Evolutionary conservation across 441 rosid species (phyloP).

Genomic region (Adansonia gregorii): DNA sequence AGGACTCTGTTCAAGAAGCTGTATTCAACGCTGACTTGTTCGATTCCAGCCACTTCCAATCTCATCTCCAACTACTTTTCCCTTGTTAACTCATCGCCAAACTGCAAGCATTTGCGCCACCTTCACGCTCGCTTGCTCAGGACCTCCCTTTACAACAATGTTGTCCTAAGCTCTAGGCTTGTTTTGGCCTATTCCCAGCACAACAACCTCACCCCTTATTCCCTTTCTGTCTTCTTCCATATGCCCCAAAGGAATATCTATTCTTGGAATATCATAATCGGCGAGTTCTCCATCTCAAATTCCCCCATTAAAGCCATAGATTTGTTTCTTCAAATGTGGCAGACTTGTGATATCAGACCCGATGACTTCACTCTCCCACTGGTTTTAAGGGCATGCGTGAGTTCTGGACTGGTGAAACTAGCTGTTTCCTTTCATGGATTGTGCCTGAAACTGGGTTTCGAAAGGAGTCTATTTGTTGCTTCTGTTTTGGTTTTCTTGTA

Average conservation of each 20-base stretch:
- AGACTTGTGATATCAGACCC: conserved; percentile 36
- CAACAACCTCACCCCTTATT: conserved; percentile 40
- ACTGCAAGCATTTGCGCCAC: conserved; percentile 47
- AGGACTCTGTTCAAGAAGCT: conserved; percentile 26
- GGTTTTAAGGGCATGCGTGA: conserved; percentile 54
- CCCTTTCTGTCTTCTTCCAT: conserved; percentile 60
- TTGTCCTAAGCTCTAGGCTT: conserved; percentile 57
- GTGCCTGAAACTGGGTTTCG: conserved; percentile 52
- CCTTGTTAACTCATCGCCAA: conserved; percentile 51
- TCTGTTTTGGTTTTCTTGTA: conserved; percentile 55
- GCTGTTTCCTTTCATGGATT: conserved; percentile 51
- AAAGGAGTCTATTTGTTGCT: conserved; percentile 45
- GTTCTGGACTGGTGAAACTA: conserved; percentile 27
- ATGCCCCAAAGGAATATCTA: conserved; percentile 56
- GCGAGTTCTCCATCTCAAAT: conserved; percentile 57
- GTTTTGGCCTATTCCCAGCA: conserved; percentile 54
- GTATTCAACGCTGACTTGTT: conserved; percentile 28
- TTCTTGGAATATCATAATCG: conserved; percentile 67
- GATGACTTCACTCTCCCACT: conserved; percentile 68
- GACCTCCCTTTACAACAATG: conserved; percentile 46
- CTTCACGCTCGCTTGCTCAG: conserved; percentile 65
- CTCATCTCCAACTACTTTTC: conserved; percentile 43
- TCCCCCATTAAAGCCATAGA: conserved; percentile 38
- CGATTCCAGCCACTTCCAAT: not conserved
- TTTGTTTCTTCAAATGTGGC: conserved; percentile 59